Conservation (phyloP, 225 moss, liverwort and hornwort genomes). For the Anthoceros angustus region DNA sequence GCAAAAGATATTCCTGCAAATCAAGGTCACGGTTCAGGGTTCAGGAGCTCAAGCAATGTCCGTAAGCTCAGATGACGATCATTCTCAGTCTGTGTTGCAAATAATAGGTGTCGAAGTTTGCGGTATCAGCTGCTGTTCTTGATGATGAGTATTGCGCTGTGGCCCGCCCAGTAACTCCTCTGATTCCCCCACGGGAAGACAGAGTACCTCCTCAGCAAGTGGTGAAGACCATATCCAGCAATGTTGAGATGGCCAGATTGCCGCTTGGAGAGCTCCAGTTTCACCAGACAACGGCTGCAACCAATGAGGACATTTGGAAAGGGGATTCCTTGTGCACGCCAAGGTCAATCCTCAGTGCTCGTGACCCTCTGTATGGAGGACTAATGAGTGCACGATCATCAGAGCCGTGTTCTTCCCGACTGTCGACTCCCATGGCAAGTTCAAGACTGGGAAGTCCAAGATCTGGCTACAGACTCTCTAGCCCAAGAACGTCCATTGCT, state of each 20-base stretch:
- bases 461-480: slow-evolving; percentile 7
- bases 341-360: slow-evolving; percentile 9
- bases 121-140: slow-evolving; percentile 9
- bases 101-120: slow-evolving; percentile 9
- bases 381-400: background rate
- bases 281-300: slow-evolving; percentile 2
- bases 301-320: slow-evolving; percentile 17
- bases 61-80: background rate
- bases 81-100: background rate
- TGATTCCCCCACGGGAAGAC: slow-evolving; percentile 7
- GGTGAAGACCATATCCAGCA: slow-evolving; percentile 8
- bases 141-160: slow-evolving; percentile 6
- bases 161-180: slow-evolving; percentile 1
- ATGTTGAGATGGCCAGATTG: slow-evolving; percentile 11
- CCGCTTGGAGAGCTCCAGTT: slow-evolving; percentile 18
- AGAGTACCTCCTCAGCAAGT: slow-evolving; percentile 13
- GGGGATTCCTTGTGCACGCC: background rate
- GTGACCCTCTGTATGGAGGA: background rate
- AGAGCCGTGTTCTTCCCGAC: background rate
- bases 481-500: slow-evolving; percentile 12
- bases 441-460: background rate
- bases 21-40: too few species aligned
- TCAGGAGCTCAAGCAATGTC: background rate
- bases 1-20: too few species aligned
- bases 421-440: background rate